Evolutionary conservation across 495 filamentous ascomycete genomes (phyloP), one percentile per base, ranked within the genome.

Genomic region (Chaetomidium leptoderma): DNA sequence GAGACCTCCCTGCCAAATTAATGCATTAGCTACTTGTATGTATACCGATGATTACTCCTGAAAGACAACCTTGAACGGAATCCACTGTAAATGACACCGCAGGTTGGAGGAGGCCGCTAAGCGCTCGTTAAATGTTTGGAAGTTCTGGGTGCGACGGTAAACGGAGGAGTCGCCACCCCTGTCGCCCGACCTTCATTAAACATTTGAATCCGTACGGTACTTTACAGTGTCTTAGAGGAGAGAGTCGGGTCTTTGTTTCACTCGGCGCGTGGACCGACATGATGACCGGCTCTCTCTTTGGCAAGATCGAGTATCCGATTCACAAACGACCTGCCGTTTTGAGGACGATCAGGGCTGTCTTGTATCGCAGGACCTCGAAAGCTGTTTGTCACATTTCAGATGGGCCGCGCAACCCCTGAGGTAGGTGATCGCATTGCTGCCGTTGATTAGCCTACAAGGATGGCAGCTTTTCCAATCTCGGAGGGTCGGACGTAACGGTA

Each of bases 101-200:
- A 27, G 6, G 36, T 11, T 35, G 17, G 37, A 27, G 45, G 24
- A 61, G 53, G 53, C 32, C 49, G 55, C 50, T 50, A 46, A 49
- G n/a, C 32, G 37, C 36, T 62, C 45, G 55, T 58, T 51, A 55
- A 62, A 62, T 24, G 30, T 24, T 54, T 19, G 45, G 45, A 58
- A 21, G 44, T 57, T 19, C 9, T 42, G 54, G 49, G 26, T 30
- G 27, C 32, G 32, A 33, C 32, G 32, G 21, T 11, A 32, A 54
- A 54, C 23, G 30, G 39, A 26, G 50, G 33, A 19, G 26, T n/a
- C n/a, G n/a, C 45, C 16, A 46, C 52, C 58, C 51, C 19, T 60
- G 58, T 55, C 47, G 33, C 37, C n/a, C 33, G 9, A 33, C 40
- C 40, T 51, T 53, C 35, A 53, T 59, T 59, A 53, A 59, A 45